phyloP scores from a whole-genome alignment of 768 basidiomycete species.

The Melanogaster broomeanus region DNA sequence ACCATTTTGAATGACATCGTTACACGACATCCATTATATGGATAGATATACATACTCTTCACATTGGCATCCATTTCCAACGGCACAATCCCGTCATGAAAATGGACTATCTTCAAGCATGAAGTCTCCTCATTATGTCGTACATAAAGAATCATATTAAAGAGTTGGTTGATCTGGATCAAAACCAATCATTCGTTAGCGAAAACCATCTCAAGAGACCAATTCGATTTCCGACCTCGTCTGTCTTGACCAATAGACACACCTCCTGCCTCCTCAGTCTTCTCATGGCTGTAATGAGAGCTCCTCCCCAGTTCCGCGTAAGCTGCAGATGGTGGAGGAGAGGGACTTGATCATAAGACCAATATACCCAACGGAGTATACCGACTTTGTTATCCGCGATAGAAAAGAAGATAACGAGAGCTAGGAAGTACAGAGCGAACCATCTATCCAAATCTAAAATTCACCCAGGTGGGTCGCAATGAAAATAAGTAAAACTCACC shows the following conservation, averaged over 20 bases:
- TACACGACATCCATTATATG: background rate
- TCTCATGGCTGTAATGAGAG: conserved; percentile 46
- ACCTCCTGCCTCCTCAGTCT: conserved; percentile 53
- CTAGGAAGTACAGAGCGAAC: conserved; percentile 62
- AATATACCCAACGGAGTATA: conserved; percentile 55
- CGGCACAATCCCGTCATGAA: conserved; percentile 58
- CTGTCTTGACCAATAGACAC: conserved; percentile 61
- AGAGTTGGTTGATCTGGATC: conserved; percentile 61
- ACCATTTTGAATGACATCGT: background rate
- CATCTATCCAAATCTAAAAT: conserved; percentile 40
- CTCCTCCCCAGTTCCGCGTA: conserved; percentile 44
- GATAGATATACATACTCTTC: conserved; percentile 44
- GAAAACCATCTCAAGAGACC: background rate
- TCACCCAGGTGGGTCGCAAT: background rate
- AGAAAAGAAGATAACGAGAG: conserved; percentile 47
- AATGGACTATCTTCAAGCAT: conserved; percentile 68
- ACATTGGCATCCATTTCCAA: conserved; percentile 75
- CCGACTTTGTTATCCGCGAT: conserved; percentile 55
- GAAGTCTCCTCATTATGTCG: conserved; percentile 69
- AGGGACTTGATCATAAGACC: conserved; percentile 64
- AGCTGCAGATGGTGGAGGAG: conserved; percentile 40
- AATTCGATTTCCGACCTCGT: conserved; percentile 50
- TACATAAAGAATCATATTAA: conserved; percentile 69
- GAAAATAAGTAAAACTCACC: conserved; percentile 36
- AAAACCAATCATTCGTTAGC: background rate